Conservation (phyloP, 2,329 filamentous ascomycete genomes). For the Alternaria brassicicola region DNA sequence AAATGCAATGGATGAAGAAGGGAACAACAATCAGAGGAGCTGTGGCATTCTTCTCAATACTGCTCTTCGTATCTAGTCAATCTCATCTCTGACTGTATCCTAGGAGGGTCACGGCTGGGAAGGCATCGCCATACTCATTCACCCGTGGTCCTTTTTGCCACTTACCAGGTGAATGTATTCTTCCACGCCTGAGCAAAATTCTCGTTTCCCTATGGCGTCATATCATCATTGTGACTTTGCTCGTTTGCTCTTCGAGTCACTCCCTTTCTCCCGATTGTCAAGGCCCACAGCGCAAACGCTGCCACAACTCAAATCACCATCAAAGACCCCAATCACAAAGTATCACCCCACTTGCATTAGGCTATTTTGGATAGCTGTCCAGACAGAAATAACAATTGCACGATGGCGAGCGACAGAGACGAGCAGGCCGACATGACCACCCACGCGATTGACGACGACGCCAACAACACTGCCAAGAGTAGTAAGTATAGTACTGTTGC, state of each 20-base stretch:
- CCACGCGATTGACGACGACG: no score
- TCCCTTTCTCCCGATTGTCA: not conserved
- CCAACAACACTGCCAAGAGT: not conserved
- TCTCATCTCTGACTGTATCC: no score
- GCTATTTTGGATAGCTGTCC: no score
- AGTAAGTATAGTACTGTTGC: not conserved
- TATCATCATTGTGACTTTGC: not conserved
- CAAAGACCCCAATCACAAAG: not conserved
- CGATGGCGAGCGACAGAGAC: not conserved
- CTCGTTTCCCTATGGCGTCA: not conserved
- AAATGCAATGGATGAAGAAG: not conserved
- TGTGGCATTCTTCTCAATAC: not conserved
- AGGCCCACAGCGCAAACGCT: not conserved
- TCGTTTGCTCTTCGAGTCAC: not conserved
- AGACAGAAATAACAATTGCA: not conserved
- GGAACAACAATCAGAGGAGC: not conserved
- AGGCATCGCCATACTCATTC: not conserved
- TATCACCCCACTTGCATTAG: not conserved
- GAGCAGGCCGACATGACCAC: not conserved
- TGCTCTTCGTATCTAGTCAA: no score
- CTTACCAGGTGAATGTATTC: not conserved
- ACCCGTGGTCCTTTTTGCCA: not conserved
- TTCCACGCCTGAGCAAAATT: not conserved
- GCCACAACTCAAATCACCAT: not conserved
- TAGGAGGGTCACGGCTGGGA: no score